Base-by-base conservation (phyloP, 2,329 filamentous ascomycete genomes). In the Pseudophaeomoniella oleicola region DNA sequence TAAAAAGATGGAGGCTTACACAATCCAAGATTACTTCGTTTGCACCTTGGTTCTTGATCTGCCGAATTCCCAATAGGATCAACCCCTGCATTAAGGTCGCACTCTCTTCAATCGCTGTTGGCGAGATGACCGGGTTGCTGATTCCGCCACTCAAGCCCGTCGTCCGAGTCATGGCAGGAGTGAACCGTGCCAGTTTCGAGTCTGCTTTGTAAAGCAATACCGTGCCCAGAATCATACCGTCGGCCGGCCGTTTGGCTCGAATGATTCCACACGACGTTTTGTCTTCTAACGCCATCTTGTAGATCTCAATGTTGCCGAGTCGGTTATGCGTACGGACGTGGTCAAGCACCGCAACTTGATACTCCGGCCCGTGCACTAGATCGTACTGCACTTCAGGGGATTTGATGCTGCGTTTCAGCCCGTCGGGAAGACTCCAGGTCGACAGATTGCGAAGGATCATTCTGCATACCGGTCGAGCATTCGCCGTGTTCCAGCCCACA, bases 261-360 rank as follows among this genome's bases (percentile, higher is more conserved):
- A 93, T 86, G 40, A 93, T 81, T 27, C 82, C 83, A 48, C 82
- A 88, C 11, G 77, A 69, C 41, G 76, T 72, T 16, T 72, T 71
- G 46, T 85, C 80, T 6, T 72, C 67, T 2, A 93, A 65, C 0
- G 83, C 85, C 37, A 77, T 70, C 38, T 75, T 75, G 60, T 93
- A 93, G 14, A 92, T 74, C 52, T 87, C 83, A 27, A 80, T 67
- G 0, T 88, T 71, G 30, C 86, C 84, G 38, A 82, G 78, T n/a
- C 76, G 72, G 30, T 81, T 77, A 55, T 80, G 76, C 1, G 75
- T 71, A 37, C 74, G 76, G 42, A 90, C 78, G 48, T 88, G 82
- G 45, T 74, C 72, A 14, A 92, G 66, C 19, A 92, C 79, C 3
- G 70, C 67, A 9, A 81, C 78, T 6, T 77, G 72, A 46, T 85